These are phyloP conservation scores for Kockiozyma suomiensis DNA, from an alignment of 805 yeast species.

Conservation along the genomic window DNA sequence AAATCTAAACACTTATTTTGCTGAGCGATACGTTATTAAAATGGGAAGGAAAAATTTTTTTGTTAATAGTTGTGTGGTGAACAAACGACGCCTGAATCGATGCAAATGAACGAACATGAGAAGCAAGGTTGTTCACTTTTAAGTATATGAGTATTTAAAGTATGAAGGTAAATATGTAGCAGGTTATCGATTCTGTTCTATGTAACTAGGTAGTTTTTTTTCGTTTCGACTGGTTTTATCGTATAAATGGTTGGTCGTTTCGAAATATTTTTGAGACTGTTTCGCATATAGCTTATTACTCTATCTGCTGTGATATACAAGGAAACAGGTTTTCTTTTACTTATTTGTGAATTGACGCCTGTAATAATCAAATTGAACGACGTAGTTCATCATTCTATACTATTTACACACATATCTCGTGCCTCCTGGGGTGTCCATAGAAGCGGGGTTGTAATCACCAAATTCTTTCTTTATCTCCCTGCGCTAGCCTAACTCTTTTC, in stretches of 20 bases:
- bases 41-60: background rate
- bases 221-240: background rate
- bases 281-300: background rate
- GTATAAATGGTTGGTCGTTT: background rate
- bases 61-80: background rate
- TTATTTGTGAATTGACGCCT: background rate
- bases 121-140: no score
- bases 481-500: no score
- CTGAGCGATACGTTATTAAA: background rate
- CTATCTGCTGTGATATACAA: background rate
- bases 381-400: no score
- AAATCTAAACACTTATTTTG: slow-evolving; percentile 8
- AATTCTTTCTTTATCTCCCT: no score
- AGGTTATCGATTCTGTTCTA: background rate
- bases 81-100: no score
- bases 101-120: no score
- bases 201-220: background rate
- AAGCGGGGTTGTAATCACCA: no score
- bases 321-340: slow-evolving; percentile 12
- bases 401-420: no score
- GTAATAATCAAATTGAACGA: no score
- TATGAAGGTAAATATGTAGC: background rate
- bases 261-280: background rate
- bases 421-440: no score
- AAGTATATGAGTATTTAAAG: background rate